A percentile compares a stretch with the other conserved stretches of the same genome.
Evolutionary conservation across 176 grass and related monocot species (phyloP).

Genomic region (Triticum monococcum): DNA sequence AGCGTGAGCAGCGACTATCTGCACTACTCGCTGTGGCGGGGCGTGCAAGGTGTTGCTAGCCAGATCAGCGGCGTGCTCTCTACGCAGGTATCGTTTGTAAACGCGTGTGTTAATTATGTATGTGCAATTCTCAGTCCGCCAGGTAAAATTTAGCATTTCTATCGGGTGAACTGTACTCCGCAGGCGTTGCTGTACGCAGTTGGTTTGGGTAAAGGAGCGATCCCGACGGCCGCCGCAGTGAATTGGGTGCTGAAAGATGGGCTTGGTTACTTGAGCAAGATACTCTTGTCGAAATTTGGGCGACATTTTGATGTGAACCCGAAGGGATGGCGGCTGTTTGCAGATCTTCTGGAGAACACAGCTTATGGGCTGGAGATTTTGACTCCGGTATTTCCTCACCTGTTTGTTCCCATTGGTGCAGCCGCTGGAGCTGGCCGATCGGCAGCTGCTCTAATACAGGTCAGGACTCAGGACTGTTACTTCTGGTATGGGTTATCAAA

Average conservation of each 20-base stretch:
- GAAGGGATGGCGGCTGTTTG: slow-evolving; percentile 84
- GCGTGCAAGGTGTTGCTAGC: slow-evolving; percentile 74
- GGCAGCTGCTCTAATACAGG: slow-evolving; percentile 88
- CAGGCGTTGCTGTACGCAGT: slow-evolving; percentile 86
- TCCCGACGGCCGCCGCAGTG: slow-evolving; percentile 77
- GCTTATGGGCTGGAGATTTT: slow-evolving; percentile 90
- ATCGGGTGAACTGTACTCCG: neutral
- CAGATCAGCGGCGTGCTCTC: slow-evolving; percentile 90
- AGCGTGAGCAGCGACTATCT: slow-evolving; percentile 89
- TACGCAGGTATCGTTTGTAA: slow-evolving; percentile 50
- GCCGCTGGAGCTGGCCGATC: slow-evolving; percentile 80
- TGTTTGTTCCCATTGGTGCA: slow-evolving; percentile 86
- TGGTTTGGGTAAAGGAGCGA: slow-evolving; percentile 87
- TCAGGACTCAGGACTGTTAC: slow-evolving; percentile 33
- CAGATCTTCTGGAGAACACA: slow-evolving; percentile 82
- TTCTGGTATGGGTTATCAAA: neutral
- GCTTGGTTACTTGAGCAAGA: slow-evolving; percentile 90
- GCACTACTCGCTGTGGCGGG: slow-evolving; percentile 87
- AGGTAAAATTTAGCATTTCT: neutral
- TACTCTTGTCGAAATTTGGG: slow-evolving; percentile 82
- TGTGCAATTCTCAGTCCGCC: neutral
- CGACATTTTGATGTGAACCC: slow-evolving; percentile 96
- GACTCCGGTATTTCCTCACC: slow-evolving; percentile 89
- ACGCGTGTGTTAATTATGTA: neutral
- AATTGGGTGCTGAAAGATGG: slow-evolving; percentile 97